Evolutionary conservation across 1,139 yeast genomes (phyloP).

Genomic region (Nematodospora anomalae): DNA sequence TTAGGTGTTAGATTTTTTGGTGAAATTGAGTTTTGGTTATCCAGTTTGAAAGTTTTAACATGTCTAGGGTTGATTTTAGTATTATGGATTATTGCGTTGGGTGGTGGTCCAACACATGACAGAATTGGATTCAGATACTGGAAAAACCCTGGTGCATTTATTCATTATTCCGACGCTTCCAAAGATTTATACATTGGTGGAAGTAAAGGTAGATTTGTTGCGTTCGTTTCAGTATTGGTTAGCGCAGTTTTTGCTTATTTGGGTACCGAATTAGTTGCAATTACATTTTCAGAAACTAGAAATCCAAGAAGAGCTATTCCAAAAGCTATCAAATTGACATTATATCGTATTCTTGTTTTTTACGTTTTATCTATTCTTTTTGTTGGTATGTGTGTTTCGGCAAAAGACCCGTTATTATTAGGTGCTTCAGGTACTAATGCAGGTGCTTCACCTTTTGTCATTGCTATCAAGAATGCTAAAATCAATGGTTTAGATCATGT

Average conservation of each 20-base stretch:
- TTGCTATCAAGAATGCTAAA: slow-evolving; percentile 47
- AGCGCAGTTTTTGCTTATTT: slow-evolving; percentile 74
- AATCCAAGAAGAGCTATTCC: slow-evolving; percentile 78
- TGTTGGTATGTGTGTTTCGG: slow-evolving; percentile 75
- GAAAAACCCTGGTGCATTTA: slow-evolving; percentile 63
- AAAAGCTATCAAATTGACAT: slow-evolving; percentile 71
- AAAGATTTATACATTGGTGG: slow-evolving; percentile 25
- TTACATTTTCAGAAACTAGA: slow-evolving; percentile 75
- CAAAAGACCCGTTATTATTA: slow-evolving; percentile 56
- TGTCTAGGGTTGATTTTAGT: slow-evolving; percentile 54
- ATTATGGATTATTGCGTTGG: slow-evolving; percentile 50
- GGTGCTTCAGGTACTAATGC: slow-evolving; percentile 49
- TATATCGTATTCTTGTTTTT: slow-evolving; percentile 73
- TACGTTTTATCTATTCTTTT: slow-evolving; percentile 66
- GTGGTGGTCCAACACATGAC: slow-evolving; percentile 61
- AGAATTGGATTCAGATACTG: slow-evolving; percentile 68
- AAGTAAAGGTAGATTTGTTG: slow-evolving; percentile 49
- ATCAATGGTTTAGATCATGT: slow-evolving; percentile 46
- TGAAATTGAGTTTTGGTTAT: slow-evolving; percentile 68
- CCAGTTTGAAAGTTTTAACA: slow-evolving; percentile 58
- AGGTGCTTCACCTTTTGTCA: slow-evolving; percentile 74
- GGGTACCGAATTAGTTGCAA: slow-evolving; percentile 70
- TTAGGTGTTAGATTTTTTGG: slow-evolving; percentile 65
- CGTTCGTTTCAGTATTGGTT: slow-evolving; percentile 66
- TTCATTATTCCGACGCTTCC: slow-evolving; percentile 37